Conservation (phyloP, 257 asterid genomes). For the Marsdenia floribunda region DNA sequence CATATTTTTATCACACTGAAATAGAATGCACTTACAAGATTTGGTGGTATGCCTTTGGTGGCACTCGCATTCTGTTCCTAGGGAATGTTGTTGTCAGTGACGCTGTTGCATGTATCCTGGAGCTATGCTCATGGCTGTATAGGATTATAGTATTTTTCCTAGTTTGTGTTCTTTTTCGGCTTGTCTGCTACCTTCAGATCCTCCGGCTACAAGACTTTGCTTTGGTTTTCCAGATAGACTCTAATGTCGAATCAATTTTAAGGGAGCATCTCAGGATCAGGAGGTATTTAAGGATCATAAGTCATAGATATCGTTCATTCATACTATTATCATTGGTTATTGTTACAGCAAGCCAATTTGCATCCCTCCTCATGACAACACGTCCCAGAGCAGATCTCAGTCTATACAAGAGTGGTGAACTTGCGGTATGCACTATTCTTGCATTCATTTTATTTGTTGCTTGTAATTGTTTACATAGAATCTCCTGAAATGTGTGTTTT, state of each 20-base stretch:
- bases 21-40: slow-evolving; percentile 55
- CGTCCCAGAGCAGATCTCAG: slow-evolving; percentile 54
- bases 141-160: slow-evolving; percentile 80
- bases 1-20: neutral
- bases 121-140: slow-evolving; percentile 90
- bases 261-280: slow-evolving; percentile 81
- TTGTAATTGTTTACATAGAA: neutral
- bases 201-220: slow-evolving; percentile 87
- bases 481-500: neutral
- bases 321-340: slow-evolving; percentile 59
- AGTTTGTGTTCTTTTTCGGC: slow-evolving; percentile 81
- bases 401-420: slow-evolving; percentile 67
- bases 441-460: neutral
- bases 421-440: slow-evolving; percentile 53
- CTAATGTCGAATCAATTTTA: slow-evolving; percentile 69
- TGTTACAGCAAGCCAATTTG: slow-evolving; percentile 79
- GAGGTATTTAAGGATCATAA: slow-evolving; percentile 72
- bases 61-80: slow-evolving; percentile 71
- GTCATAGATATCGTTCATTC: slow-evolving; percentile 78
- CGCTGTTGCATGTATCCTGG: slow-evolving; percentile 68
- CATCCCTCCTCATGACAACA: slow-evolving; percentile 76
- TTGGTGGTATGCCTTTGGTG: slow-evolving; percentile 93
- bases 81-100: slow-evolving; percentile 75
- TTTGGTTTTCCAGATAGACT: slow-evolving; percentile 56
- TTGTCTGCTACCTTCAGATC: slow-evolving; percentile 83